Evolutionary conservation across 306 rosid genomes (phyloP).

Genomic region (Quercus robur): DNA sequence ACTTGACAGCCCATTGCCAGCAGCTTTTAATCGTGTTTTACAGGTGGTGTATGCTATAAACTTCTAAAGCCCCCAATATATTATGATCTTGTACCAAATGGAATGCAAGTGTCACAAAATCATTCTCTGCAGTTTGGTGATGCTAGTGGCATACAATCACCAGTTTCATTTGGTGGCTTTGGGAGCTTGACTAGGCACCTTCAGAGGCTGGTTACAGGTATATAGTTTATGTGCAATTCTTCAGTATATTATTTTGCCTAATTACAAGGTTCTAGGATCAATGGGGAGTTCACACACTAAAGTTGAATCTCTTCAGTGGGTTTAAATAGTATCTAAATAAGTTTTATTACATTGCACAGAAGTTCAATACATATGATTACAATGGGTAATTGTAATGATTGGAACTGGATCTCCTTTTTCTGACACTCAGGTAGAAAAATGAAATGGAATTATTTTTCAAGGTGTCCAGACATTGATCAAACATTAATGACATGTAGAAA

Average conservation of each 20-base stretch:
- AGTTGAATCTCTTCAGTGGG: not conserved
- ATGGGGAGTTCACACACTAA: not conserved
- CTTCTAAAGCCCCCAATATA: slow-evolving; percentile 26
- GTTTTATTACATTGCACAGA: not conserved
- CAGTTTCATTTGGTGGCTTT: slow-evolving; percentile 91
- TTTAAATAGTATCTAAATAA: not conserved
- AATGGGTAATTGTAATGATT: not conserved
- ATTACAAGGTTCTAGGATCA: slow-evolving; percentile 2
- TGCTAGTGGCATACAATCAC: slow-evolving; percentile 96
- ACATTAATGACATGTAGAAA: not conserved
- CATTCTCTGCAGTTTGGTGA: slow-evolving; percentile 79
- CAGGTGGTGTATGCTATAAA: slow-evolving; percentile 50
- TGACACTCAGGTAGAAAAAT: no score
- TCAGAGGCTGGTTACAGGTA: slow-evolving; percentile 76
- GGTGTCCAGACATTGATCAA: not conserved
- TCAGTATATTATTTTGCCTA: slow-evolving; percentile 3
- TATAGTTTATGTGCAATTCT: slow-evolving; percentile 1
- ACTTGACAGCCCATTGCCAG: slow-evolving; percentile 73
- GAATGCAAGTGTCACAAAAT: slow-evolving; percentile 23
- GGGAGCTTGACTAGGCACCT: slow-evolving; percentile 96
- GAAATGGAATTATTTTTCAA: not conserved
- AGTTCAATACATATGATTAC: not conserved
- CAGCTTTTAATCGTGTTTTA: slow-evolving; percentile 76
- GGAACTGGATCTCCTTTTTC: not conserved
- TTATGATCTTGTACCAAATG: slow-evolving; percentile 19